Evolutionary conservation across 805 yeast genomes (phyloP), one percentile per base, ranked within the genome.

Genomic region (Cyberlindnera mississippiensis): DNA sequence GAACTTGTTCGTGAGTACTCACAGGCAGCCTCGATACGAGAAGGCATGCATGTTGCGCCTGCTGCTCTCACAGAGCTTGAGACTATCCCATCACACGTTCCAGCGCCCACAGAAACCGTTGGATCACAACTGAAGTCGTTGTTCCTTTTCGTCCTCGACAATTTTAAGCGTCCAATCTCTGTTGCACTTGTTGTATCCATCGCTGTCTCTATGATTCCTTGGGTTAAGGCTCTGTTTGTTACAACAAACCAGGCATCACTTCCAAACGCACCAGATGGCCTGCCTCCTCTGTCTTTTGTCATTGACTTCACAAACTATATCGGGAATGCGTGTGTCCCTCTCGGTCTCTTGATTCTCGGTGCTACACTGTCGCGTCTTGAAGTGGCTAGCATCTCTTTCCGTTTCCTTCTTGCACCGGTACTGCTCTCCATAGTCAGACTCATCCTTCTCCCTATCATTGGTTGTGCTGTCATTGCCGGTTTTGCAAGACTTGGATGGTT

Each of bases 261-360:
- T 20, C 82, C 76, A 2, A 59, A 72, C 41, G 98, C 98, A 0
- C 99, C 99, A 0, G 99, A 91, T 62, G 69, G 70, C 2, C 71
- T 71, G 45, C 98, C 99, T 0, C 90, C 96, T 3, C 68, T 91
- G 33, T 85, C 90, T n/a, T 91, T 91, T 50, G 49, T 91, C 5
- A 85, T 91, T 77, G 96, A 91, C 57, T 78, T 79, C 46, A 69
- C 90, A 1, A 57, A 75, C 9, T 93, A 90, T 57, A 67, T 93
- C 4, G 96, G 96, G 0, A 78, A 80, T 3, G 96, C 97, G 0
- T 80, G 87, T 32, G 98, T 91, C 24, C 98, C 97, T 2, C 66
- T 88, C 41, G 99, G 98, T 4, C 69, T 91, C 44, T 61, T 88
- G 37, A 60, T 93, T 35, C 62, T 93, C 19, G 99, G 99, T 1